Evolutionary conservation across 2,329 filamentous ascomycete species (phyloP).

Genomic region (Alternaria brassicae): DNA sequence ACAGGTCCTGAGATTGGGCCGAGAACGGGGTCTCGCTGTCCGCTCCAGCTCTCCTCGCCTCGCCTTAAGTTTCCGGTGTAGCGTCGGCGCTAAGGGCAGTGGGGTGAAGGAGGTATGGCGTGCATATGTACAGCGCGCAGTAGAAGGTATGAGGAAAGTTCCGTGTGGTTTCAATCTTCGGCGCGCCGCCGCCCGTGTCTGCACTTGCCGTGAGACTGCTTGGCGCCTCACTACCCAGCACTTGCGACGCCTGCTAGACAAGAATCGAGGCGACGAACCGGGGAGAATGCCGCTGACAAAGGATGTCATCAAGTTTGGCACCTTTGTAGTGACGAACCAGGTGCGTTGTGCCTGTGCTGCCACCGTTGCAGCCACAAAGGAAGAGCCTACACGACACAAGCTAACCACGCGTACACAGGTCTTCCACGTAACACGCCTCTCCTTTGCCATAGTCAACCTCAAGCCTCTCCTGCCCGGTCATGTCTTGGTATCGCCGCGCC

Average conservation of each 20-base stretch:
- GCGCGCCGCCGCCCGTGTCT: conserved; percentile 10
- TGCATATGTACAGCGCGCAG: conserved; percentile 6
- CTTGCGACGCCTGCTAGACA: conserved; percentile 10
- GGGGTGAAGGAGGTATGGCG: conserved; percentile 3
- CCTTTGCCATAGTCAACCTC: conserved; percentile 91
- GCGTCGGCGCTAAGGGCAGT: conserved; percentile 1
- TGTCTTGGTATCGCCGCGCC: conserved; percentile 83
- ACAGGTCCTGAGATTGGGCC: conserved; percentile 17
- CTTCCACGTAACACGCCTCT: conserved; percentile 80
- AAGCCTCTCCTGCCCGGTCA: conserved; percentile 94
- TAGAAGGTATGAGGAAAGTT: conserved; percentile 20
- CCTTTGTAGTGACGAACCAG: conserved; percentile 56
- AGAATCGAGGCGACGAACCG: not conserved
- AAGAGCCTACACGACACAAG: not conserved
- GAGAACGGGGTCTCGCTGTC: conserved; percentile 7
- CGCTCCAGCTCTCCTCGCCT: conserved; percentile 7
- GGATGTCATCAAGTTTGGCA: conserved; percentile 53
- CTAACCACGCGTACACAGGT: conserved; percentile 63
- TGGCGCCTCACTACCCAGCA: conserved; percentile 8
- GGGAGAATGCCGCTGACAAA: conserved; percentile 48
- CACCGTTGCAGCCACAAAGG: not conserved
- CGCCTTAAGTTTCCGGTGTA: conserved; percentile 3
- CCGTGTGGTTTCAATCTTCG: conserved; percentile 12
- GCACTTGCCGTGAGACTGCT: conserved; percentile 3
- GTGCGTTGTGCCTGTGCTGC: conserved; percentile 32